Base-by-base conservation (phyloP, 768 basidiomycete species). In the Cystobasidium tubakii region DNA sequence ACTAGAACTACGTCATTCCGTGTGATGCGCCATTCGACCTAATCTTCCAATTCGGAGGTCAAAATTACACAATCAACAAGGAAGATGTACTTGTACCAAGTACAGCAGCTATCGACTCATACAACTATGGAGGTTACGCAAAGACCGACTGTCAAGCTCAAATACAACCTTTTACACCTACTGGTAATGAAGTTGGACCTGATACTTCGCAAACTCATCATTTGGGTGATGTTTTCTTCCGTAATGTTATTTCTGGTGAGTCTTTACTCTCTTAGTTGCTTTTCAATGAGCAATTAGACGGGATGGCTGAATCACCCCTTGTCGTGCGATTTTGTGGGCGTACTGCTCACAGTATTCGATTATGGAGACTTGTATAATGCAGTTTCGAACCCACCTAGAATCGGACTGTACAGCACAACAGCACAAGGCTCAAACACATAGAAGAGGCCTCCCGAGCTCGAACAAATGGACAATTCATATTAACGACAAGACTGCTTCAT, bases 181-280 rank as follows among this genome's bases (percentile, higher is more conserved):
- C 69, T 36, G 43, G 54, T 36, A 71, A 71, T 55, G 69, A 71
- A 53, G 55, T 71, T 60, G 69, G 69, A 12, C 36, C 33, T 36
- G 54, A 71, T 36, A 71, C 69, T 19, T 57, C 53, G 6, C 69
- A 71, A 53, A 71, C 69, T 29, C 55, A 71, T 71, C 69, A 71
- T 53, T 55, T 71, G 13, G 69, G 69, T 55, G 69, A 71, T 60
- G 69, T 71, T 36, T 71, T 71, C 55, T 33, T 71, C 15, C 69
- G 69, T 29, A 71, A 71, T 55, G 69, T 71, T 55, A 44, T 71
- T 36, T 42, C 69, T 21, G 69, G 69, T 71, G 69, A 71, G 69
- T 44, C 31, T 50, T 3, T 50, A 50, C 46, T 50, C 46, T n/a
- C 46, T n/a, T 19, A 7, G 42, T 17, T 42, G n/a, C n/a, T n/a